Percentiles rank a stretch among this genome's conserved stretches.
Conservation (phyloP, 1,284 basidiomycete genomes). For the Ustilago vetiveriae region DNA sequence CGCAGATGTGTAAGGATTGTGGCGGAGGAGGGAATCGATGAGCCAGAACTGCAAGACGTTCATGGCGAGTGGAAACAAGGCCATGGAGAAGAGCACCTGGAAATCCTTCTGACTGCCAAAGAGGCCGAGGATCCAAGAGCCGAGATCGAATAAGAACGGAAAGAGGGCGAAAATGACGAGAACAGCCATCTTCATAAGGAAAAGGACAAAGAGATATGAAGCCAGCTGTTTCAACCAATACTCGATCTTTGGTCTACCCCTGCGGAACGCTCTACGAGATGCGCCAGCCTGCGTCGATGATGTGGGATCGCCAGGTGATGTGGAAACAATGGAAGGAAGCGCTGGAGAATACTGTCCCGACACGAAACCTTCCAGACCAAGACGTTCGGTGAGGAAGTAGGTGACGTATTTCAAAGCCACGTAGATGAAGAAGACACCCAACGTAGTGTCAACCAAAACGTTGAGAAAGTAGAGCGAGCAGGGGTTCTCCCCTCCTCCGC, state of each 20-base stretch:
- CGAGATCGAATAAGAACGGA: slow-evolving; percentile 76
- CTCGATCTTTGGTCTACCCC: slow-evolving; percentile 51
- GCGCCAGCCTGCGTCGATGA: slow-evolving; percentile 9
- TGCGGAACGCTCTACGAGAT: slow-evolving; percentile 11
- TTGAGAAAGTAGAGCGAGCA: slow-evolving; percentile 83
- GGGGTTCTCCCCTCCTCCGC: slow-evolving; percentile 52
- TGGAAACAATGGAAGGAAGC: slow-evolving; percentile 14
- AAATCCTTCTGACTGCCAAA: slow-evolving; percentile 71
- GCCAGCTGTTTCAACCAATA: slow-evolving; percentile 86
- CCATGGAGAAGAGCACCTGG: slow-evolving; percentile 75
- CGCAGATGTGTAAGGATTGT: slow-evolving; percentile 55
- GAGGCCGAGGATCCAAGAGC: slow-evolving; percentile 84
- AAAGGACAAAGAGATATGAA: slow-evolving; percentile 82
- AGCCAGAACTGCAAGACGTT: slow-evolving; percentile 69
- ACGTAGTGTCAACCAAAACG: slow-evolving; percentile 90
- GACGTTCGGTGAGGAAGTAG: slow-evolving; percentile 74
- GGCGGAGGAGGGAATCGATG: slow-evolving; percentile 62
- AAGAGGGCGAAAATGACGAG: slow-evolving; percentile 76
- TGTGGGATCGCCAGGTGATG: not conserved
- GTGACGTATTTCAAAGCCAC: slow-evolving; percentile 78
- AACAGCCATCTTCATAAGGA: slow-evolving; percentile 85
- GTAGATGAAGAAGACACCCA: slow-evolving; percentile 88
- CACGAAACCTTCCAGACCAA: slow-evolving; percentile 79
- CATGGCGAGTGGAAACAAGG: slow-evolving; percentile 91
- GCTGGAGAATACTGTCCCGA: slow-evolving; percentile 78